Conservation (phyloP, 768 basidiomycete genomes). For the Coprinellus micaceus region DNA sequence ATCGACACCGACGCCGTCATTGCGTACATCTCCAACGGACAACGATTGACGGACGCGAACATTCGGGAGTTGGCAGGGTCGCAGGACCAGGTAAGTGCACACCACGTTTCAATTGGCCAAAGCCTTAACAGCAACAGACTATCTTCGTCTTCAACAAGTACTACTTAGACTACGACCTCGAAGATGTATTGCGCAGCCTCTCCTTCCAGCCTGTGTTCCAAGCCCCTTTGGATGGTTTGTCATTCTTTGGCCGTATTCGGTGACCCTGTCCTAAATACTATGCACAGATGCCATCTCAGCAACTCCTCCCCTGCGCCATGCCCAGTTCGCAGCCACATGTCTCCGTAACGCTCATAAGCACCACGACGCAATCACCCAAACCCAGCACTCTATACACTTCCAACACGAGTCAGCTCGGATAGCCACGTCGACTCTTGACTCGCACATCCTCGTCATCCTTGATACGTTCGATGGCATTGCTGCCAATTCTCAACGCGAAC, state of each 20-base stretch:
- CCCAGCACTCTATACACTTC: conserved; percentile 49
- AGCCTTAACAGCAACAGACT: conserved; percentile 33
- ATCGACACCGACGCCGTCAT: conserved; percentile 66
- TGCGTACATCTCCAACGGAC: conserved; percentile 78
- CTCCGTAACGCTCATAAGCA: conserved; percentile 61
- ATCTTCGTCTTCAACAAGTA: conserved; percentile 84
- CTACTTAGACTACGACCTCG: conserved; percentile 67
- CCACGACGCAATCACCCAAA: conserved; percentile 55
- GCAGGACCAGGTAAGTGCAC: conserved; percentile 62
- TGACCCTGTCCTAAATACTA: conserved; percentile 5
- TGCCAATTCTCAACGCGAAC: conserved; percentile 52
- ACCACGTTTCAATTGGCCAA: background rate
- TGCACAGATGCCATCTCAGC: conserved; percentile 53
- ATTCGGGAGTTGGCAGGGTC: conserved; percentile 71
- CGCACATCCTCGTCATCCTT: conserved; percentile 65
- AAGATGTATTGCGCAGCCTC: conserved; percentile 64
- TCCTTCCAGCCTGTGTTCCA: conserved; percentile 58
- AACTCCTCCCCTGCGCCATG: conserved; percentile 70
- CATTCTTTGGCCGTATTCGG: background rate
- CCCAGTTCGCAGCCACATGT: conserved; percentile 64
- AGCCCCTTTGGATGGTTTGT: conserved; percentile 67
- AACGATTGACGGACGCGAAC: conserved; percentile 66
- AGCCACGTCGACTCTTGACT: conserved; percentile 68
- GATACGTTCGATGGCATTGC: conserved; percentile 69
- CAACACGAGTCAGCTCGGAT: conserved; percentile 72